Base-by-base conservation (phyloP, 805 yeast genomes). In the Saccharomycopsis lassenensis region DNA sequence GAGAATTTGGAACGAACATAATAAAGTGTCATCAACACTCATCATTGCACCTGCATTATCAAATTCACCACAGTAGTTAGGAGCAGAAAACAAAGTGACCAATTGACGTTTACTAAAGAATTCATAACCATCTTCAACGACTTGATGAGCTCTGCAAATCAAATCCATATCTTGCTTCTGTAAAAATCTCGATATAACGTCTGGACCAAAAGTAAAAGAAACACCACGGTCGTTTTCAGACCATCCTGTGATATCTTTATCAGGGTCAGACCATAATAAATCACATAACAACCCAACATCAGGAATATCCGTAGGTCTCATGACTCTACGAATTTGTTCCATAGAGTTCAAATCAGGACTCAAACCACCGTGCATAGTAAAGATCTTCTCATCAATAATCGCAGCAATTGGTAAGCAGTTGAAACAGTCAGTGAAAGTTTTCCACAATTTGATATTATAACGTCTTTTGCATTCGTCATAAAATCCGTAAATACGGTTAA, bases 41-140 rank as follows among this genome's bases (percentile, higher is more conserved):
- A 89, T 89, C 97, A 91, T 91, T 28, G 98, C 98, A 55, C 97
- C 98, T 2, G 97, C 96, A 55, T 89, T 89, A 61, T 89, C 98
- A 57, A 89, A 89, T 61, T 91, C 97, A 52, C 98, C 98, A 71
- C 97, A 91, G 59, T 87, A 87, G 62, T 91, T 91, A 50, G 98
- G 98, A 40, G 98, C 98, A 37, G 91, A 77, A 58, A 89, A 89
- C 48, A 89, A 68, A 22, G 98, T 89, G 33, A 89, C 97, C 55
- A 89, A 71, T 62, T 89, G 97, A 56, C 97, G 80, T 60, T 89
- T 89, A 47, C 91, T 75, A 61, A 91, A 89, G 57, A 89, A 89
- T 66, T 89, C 97, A 61, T 91, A 89, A 48, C 98, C 98, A 61
- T 89, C 98, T 65, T 89, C 98, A 44, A 89, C 98, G 46, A 89